Base-by-base conservation (phyloP, 2,329 filamentous ascomycete genomes). In the Claviceps pazoutovae region DNA sequence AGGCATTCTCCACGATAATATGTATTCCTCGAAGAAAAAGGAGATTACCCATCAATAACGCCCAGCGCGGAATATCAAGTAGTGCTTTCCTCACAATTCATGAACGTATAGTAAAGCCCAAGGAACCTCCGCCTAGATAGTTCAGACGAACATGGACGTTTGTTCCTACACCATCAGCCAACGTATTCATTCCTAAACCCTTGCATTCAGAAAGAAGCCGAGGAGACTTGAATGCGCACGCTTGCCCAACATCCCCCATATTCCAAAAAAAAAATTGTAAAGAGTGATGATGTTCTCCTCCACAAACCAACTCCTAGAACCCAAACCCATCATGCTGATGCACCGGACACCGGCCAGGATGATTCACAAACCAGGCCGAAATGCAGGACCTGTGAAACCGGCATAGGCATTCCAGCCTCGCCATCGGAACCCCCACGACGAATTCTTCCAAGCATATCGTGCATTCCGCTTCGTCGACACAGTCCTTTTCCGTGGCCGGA, bases 371-470 rank as follows among this genome's bases (percentile, higher is more conserved):
- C 81, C 81, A 84, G 7, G 74, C 73, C 39, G 71, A 69, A 55
- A 84, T 83, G 61, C 81, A 84, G 19, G 67, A 63, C 45, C 72
- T 65, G 60, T 84, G 81, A 59, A 84, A 84, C 17, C 79, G 73
- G 61, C 81, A 84, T 26, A 84, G 71, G 58, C 81, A 84, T 64
- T 84, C 81, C 47, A 84, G 65, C 44, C 81, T 70, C n/a, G 77
- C 80, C 80, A 84, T 83, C 26, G 72, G 65, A 30, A 76, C 73
- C 2, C 80, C 80, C 0, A 76, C 78, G 53, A 78, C 74, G 55
- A 82, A 83, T 61, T 84, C 80, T 58, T 84, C 81, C 2, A 84
- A 68, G 57, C 81, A 84, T 49, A 84, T 84, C 5, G 79, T 83
- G 61, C 80, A 84, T 64, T 84, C 81, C 3, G 79, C 80, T 53